Base-by-base conservation (phyloP, 768 basidiomycete genomes). In the Crucibulum laeve region DNA sequence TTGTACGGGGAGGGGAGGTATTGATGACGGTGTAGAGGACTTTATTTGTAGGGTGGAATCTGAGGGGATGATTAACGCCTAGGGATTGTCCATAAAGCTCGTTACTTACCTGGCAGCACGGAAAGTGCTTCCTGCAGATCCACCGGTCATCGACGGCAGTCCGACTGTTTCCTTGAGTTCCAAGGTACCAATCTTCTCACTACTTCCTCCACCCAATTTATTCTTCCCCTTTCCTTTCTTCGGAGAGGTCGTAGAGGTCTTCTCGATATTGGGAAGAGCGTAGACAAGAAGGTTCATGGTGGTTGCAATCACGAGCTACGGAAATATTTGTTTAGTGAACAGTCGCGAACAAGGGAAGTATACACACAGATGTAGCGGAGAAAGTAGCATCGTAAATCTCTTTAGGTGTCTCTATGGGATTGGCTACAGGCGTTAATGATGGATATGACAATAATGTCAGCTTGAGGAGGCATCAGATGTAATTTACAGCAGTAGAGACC, bases 331-430 rank as follows among this genome's bases (percentile, higher is more conserved):
- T n/a, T n/a, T n/a, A n/a, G n/a, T 30, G 28, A 8, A n/a, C 8
- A 30, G n/a, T 30, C 8, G n/a, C 28, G 28, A 30, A 30, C 28
- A 30, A 8, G 28, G 8, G n/a, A 30, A 30, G 8, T 8, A 30
- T n/a, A 30, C 28, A 46, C 56, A 89, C 89, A 17, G 73, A 77
- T 8, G 74, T 71, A 4, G 71, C 64, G 21, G 85, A 84, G 69
- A 96, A 88, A 5, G 89, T 76, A 14, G 79, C 81, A 54, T 95
- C 93, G 46, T 91, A 95, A 35, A 98, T 81, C 61, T 96, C 92
- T 36, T 82, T 84, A 10, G 78, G 77, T 13, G 79, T 69, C 34
- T 81, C 68, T 33, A 89, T 67, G 3, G 79, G 58, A 17, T 60
- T 59, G 13, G 69, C 74, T 18, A 67, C 63, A 7, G 74, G 78